phyloP scores from a whole-genome alignment of 345 rosid genomes.

The Acer campestre region DNA sequence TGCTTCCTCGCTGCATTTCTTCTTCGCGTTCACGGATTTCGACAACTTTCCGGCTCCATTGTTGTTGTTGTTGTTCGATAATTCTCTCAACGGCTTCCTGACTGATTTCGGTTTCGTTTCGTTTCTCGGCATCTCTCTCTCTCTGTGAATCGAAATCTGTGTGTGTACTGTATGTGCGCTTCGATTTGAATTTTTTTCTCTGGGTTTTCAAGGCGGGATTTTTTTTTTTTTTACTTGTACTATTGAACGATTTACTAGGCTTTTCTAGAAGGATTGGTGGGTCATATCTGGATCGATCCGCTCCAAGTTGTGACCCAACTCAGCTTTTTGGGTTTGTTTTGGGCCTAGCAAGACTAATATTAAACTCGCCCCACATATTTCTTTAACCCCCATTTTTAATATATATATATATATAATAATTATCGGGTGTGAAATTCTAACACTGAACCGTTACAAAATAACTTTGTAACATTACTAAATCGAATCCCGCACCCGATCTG shows the following conservation, averaged over 20 bases:
- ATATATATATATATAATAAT: too few species aligned
- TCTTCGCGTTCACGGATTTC: constrained; percentile 28
- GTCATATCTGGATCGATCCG: not conserved
- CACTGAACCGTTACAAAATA: too few species aligned
- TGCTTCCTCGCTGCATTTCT: constrained; percentile 23
- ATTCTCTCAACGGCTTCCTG: constrained; percentile 41
- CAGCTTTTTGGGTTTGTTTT: not conserved
- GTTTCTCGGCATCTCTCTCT: constrained; percentile 37
- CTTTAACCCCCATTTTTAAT: too few species aligned
- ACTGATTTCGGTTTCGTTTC: constrained; percentile 35
- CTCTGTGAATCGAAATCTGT: constrained; percentile 4
- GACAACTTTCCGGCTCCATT: constrained; percentile 19
- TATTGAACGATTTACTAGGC: not conserved
- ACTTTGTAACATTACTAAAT: too few species aligned
- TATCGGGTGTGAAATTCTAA: too few species aligned
- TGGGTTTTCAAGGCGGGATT: not conserved
- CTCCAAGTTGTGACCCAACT: not conserved
- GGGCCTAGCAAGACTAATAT: not conserved
- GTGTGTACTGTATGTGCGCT: not conserved
- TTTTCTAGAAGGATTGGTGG: not conserved
- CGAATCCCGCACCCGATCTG: too few species aligned
- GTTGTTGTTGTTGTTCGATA: constrained; percentile 26
- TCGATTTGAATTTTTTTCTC: not conserved
- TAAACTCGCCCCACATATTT: too few species aligned
- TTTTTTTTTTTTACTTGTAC: not conserved